Conservation (phyloP, 345 rosid genomes). For the Rhizophora apiculata region DNA sequence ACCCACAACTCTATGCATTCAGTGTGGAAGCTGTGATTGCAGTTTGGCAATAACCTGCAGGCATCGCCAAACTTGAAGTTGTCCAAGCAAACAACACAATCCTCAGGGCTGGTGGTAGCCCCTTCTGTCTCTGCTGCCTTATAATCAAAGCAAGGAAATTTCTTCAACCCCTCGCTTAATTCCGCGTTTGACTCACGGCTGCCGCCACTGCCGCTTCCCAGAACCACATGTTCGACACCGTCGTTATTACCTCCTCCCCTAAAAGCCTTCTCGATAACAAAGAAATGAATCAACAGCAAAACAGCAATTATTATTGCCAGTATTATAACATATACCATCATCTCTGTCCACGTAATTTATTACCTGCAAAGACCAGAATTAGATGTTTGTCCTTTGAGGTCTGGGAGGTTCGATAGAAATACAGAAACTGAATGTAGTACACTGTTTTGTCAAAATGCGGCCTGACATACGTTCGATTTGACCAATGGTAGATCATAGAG, state of each 20-base stretch:
- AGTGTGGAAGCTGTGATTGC: conserved; percentile 42
- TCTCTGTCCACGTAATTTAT: conserved; percentile 28
- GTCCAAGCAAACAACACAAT: conserved; percentile 50
- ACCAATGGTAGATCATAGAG: no score
- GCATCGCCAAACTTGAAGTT: conserved; percentile 33
- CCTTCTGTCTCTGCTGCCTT: conserved; percentile 24
- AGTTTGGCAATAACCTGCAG: conserved; percentile 45
- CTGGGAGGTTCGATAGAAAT: no score
- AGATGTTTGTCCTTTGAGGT: neutral
- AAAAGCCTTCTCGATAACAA: conserved; percentile 37
- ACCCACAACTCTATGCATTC: conserved; percentile 50
- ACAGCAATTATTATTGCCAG: conserved; percentile 37
- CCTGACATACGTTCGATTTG: no score
- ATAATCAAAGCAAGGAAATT: conserved; percentile 40
- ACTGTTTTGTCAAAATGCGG: no score
- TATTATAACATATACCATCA: conserved; percentile 26
- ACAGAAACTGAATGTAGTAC: no score
- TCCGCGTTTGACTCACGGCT: conserved; percentile 11
- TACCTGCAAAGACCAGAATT: neutral
- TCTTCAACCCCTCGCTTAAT: conserved; percentile 32
- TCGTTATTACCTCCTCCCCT: conserved; percentile 17
- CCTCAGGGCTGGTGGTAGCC: conserved; percentile 7
- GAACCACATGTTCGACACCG: no score
- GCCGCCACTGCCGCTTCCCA: neutral
- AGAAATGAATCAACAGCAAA: conserved; percentile 39